phyloP scores from a whole-genome alignment of 75 land plant species.

The Selaginella tamariscina region DNA sequence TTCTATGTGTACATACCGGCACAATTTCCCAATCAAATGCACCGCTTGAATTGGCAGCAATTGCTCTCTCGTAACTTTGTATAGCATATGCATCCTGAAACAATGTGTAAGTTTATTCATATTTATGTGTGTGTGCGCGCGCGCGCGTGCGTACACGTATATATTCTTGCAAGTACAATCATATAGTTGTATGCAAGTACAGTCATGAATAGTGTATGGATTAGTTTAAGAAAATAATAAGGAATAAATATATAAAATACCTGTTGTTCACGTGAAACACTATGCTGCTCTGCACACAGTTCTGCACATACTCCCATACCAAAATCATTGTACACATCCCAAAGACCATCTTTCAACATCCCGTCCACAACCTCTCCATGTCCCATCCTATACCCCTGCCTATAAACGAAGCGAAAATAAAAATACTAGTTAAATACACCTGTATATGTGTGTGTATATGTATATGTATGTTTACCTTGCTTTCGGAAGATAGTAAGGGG shows the following conservation, averaged over 20 bases:
- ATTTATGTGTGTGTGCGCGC: too few relatives aligned
- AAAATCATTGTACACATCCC: constrained; percentile 94
- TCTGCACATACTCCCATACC: constrained; percentile 93
- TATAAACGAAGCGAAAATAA: constrained; percentile 29
- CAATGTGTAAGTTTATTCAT: too few relatives aligned
- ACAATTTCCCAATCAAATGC: constrained; percentile 85
- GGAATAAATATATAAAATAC: constrained; percentile 19
- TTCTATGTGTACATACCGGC: constrained; percentile 40
- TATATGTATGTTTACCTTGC: constrained; percentile 38
- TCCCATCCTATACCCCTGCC: constrained; percentile 75
- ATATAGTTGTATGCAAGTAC: neutral
- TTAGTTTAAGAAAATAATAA: neutral
- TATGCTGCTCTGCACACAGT: constrained; percentile 66
- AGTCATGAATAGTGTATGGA: neutral
- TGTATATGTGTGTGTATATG: neutral
- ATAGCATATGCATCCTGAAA: constrained; percentile 74
- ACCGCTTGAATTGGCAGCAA: constrained; percentile 63
- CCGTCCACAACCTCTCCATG: constrained; percentile 86
- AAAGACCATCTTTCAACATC: constrained; percentile 92
- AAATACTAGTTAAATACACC: too few relatives aligned
- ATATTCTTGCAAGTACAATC: neutral
- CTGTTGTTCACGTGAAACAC: constrained; percentile 72
- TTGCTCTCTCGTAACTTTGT: constrained; percentile 87
- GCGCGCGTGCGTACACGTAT: too few relatives aligned
- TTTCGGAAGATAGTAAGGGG: constrained; percentile 63